Percentiles rank a stretch among this genome's conserved stretches.
These are phyloP conservation scores for Sugiyamaella grinbergsii DNA, from an alignment of 1,139 yeast genomes.

Conservation along the genomic window DNA sequence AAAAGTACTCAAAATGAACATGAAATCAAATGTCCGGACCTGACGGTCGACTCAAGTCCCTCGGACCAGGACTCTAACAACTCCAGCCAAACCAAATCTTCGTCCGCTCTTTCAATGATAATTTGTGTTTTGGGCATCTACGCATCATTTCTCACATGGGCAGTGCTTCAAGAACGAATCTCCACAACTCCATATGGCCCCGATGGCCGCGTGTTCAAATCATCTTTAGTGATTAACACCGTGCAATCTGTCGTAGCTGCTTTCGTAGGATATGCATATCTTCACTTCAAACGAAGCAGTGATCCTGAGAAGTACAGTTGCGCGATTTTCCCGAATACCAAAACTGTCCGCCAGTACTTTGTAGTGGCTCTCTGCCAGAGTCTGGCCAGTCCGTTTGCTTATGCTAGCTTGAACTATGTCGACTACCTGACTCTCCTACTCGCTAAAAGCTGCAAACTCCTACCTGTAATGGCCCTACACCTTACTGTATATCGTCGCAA, in stretches of 20 bases:
- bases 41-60: no score
- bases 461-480: conserved; percentile 90
- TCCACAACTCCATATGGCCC: conserved; percentile 76
- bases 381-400: conserved; percentile 77
- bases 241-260: conserved; percentile 76
- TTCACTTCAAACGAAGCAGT: conserved; percentile 44
- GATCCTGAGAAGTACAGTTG: conserved; percentile 26
- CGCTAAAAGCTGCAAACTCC: conserved; percentile 89
- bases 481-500: conserved; percentile 66
- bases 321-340: conserved; percentile 38
- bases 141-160: conserved; percentile 86
- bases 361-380: conserved; percentile 78
- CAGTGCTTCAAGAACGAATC: conserved; percentile 84
- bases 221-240: conserved; percentile 74
- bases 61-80: background rate
- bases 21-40: no score
- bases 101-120: conserved; percentile 41
- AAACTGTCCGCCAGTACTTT: conserved; percentile 49
- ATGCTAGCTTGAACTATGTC: conserved; percentile 74
- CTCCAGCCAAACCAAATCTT: background rate
- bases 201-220: conserved; percentile 59
- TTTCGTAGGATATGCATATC: conserved; percentile 63
- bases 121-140: conserved; percentile 75
- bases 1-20: background rate
- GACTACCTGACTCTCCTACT: conserved; percentile 82